Evolutionary conservation across 148 eudicot species (phyloP), one percentile per base, ranked within the genome.

Genomic region (Rhododendron ovatum): DNA sequence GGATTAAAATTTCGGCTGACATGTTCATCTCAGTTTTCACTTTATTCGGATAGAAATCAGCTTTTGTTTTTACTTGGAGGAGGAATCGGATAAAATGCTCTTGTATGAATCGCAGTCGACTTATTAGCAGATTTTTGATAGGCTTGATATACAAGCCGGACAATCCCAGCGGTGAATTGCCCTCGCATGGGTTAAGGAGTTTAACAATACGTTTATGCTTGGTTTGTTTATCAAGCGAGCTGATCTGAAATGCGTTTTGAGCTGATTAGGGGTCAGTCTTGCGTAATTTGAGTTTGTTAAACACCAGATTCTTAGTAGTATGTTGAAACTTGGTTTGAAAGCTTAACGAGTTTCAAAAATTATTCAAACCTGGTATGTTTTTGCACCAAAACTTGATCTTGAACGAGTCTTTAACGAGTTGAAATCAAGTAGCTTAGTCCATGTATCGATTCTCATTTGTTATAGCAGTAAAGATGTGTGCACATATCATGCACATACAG

Each of bases 1-100:
- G 92, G 95, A 93, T 85, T 93, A 84, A 88, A 78, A 30, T 35
- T 61, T n/a, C 50, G 18, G 59, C 5, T 30, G 53, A 48, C 24
- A 33, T 37, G 30, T 71, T 71, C 20, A 33, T 81, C 71, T 35
- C 12, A 35, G 71, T 20, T 30, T 53, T 15, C 39, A 33, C 53
- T 3, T 45, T 45, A 48, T 78, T 10, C n/a, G 8, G 33, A 24
- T 41, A 41, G 28, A 39, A 26, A 78, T 24, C 17, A 26, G 57
- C 81, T 2, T 3, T 10, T 20, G 20, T 41, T 76, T 14, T 35
- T 5, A 2, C 35, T 67, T 26, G 14, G 74, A 67, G 10, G 74
- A 4, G 30, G 81, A 43, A 24, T 10, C 9, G 18, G 24, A 43
- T 35, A 4, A 24, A 74, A 33, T 35, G 18, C 30, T 9, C 8